Evolutionary conservation across 352 stramenopile species (phyloP), one percentile per base, ranked within the genome.

Genomic region (Achlya hypogyna): DNA sequence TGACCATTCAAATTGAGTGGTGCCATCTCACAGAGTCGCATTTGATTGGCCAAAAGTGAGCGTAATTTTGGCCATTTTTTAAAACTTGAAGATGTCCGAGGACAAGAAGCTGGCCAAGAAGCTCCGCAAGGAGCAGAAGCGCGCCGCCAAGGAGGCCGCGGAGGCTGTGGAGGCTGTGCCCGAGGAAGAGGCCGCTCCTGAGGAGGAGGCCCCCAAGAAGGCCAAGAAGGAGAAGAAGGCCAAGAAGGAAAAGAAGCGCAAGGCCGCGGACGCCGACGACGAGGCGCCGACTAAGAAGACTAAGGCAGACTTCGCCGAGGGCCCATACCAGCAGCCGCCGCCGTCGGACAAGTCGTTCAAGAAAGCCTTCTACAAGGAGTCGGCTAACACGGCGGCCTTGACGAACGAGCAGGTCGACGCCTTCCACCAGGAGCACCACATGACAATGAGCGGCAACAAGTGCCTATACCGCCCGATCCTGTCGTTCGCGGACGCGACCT

Each of bases 381-480:
- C 78, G 70, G 71, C 76, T 56, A 74, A 82, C 38, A 89, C 82
- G 2, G 81, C 64, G 65, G 88, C 77, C 67, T 87, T 86, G 78
- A 88, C 84, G 20, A 78, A 96, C 56, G 78, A 85, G 1, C 82
- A 96, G 35, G 77, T 91, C 47, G 51, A 81, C 6, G 89, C 84
- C 59, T 96, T 96, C 80, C 94, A 97, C 72, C 76, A 90, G 56
- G 70, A 78, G 47, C 77, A 94, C 68, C 74, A 90, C 63, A 91
- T 94, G 83, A 91, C 78, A 53, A 85, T 94, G 51, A 90, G 78
- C 60, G 85, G 85, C 68, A 82, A 91, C 72, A 75, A 90, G 62
- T 95, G 81, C 65, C 89, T 96, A 45, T 96, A 97, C 82, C 89
- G 85, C 22, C 83, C 78, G 5, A 75, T 86, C 40, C 86, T 86